Base-by-base conservation (phyloP, 768 basidiomycete genomes). In the Tubosaeta brunneosetosa region DNA sequence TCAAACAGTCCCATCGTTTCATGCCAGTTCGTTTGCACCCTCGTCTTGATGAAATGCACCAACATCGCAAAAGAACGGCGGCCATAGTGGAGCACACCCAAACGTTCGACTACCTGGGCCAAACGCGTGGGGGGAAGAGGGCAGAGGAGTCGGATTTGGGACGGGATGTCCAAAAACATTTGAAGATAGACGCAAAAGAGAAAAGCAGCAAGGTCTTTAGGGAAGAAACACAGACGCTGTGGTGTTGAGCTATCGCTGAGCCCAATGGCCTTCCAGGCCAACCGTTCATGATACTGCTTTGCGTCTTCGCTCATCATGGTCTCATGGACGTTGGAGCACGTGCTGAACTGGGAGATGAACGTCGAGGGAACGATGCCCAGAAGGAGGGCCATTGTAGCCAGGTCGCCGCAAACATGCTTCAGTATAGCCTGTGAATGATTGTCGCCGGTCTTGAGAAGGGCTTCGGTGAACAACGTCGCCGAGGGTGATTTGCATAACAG, bases 31-130 rank as follows among this genome's bases (percentile, higher is more conserved):
- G 66, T 59, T 13, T 53, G 51, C 1, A 75, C 59, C 36, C 70
- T 63, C n/a, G 61, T 63, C 52, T 72, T 73, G 11, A 79, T 65
- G 8, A 75, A 52, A 25, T 66, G 66, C 8, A 83, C 68, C 34
- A 85, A 65, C 0, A 70, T 52, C 0, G 68, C 78, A 49, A 83
- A 82, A 27, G 71, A 75, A 29, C 70, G 70, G 9, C 83, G 74
- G 22, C 61, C 71, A 53, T 85, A 82, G 50, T 77, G 78, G 16
- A 74, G 33, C 17, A 70, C 26, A 13, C 51, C 56, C 0, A 49
- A 57, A 7, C 27, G 44, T 29, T 29, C 25, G 6, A 66, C 49
- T 10, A 4, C 14, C 1, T 14, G 36, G 11, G 47, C 6, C 34
- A 27, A 26, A 1, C 33, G 26, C 19, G 36, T 31, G 0, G 19